Evolutionary conservation across 1,284 basidiomycete genomes (phyloP).

Genomic region (Cutaneotrichosporon spelunceum): DNA sequence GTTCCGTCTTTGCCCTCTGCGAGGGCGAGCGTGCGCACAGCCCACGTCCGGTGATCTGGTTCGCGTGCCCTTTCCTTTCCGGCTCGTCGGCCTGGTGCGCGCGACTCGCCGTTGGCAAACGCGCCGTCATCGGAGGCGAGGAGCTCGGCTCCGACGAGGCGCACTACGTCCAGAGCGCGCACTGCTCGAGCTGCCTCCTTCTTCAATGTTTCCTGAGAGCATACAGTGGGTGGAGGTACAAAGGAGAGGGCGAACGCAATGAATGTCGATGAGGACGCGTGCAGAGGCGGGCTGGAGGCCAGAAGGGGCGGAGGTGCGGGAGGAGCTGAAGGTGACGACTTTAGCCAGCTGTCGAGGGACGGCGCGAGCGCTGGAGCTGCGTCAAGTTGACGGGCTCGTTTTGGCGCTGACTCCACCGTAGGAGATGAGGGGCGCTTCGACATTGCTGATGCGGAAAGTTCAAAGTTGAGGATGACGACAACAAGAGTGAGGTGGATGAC

Average conservation of each 20-base stretch:
- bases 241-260: constrained; percentile 38
- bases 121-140: constrained; percentile 35
- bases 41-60: constrained; percentile 51
- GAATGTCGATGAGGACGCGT: constrained; percentile 41
- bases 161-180: constrained; percentile 39
- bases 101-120: constrained; percentile 37
- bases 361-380: constrained; percentile 12
- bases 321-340: constrained; percentile 28
- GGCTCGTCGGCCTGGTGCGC: constrained; percentile 22
- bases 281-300: constrained; percentile 37
- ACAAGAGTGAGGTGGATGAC: neutral
- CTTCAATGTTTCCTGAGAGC: constrained; percentile 24
- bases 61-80: constrained; percentile 39
- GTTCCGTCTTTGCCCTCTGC: constrained; percentile 45
- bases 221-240: constrained; percentile 30
- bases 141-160: constrained; percentile 30
- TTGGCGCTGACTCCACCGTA: neutral
- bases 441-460: neutral
- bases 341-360: constrained; percentile 42
- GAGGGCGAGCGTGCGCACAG: constrained; percentile 35
- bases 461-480: neutral
- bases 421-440: constrained; percentile 10
- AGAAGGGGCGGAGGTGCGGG: constrained; percentile 20
- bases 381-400: constrained; percentile 17
- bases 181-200: constrained; percentile 39